A percentile compares a stretch with the other conserved stretches of the same genome.
These are phyloP conservation scores for Anethum foeniculum DNA, from an alignment of 140 eudicot species.

Conservation along the genomic window DNA sequence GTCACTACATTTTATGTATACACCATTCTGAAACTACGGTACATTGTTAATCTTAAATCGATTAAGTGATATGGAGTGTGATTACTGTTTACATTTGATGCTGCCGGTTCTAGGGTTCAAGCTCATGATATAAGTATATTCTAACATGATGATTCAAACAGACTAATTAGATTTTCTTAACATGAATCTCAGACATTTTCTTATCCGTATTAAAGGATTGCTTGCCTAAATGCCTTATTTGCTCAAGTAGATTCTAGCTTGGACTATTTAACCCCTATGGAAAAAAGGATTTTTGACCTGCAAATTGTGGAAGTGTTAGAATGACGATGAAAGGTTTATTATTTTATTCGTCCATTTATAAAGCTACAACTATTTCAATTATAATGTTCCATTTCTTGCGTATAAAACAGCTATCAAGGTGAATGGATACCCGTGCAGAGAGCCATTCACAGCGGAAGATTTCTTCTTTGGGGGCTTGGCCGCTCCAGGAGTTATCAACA, in stretches of 20 bases:
- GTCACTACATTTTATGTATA: neutral
- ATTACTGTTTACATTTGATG: too few relatives aligned
- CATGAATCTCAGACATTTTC: neutral
- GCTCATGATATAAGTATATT: neutral
- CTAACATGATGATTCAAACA: too few relatives aligned
- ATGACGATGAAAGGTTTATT: neutral
- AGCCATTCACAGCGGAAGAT: constrained; percentile 30
- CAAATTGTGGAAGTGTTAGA: neutral
- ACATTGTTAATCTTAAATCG: neutral
- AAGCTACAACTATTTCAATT: neutral
- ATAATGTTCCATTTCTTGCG: neutral
- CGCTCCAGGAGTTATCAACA: constrained; percentile 39
- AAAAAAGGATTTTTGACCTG: too few relatives aligned
- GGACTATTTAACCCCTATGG: neutral
- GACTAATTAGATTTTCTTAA: too few relatives aligned
- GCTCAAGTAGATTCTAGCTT: neutral
- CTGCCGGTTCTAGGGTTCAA: neutral
- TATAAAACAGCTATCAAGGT: neutral
- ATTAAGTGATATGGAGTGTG: too few relatives aligned
- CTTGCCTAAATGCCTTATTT: neutral
- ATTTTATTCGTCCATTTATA: neutral
- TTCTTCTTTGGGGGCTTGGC: constrained; percentile 42
- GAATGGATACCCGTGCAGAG: constrained; percentile 7
- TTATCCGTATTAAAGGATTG: neutral
- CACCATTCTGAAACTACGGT: neutral